phyloP scores from a whole-genome alignment of 257 asterid species.

The Nicotiana undulata region DNA sequence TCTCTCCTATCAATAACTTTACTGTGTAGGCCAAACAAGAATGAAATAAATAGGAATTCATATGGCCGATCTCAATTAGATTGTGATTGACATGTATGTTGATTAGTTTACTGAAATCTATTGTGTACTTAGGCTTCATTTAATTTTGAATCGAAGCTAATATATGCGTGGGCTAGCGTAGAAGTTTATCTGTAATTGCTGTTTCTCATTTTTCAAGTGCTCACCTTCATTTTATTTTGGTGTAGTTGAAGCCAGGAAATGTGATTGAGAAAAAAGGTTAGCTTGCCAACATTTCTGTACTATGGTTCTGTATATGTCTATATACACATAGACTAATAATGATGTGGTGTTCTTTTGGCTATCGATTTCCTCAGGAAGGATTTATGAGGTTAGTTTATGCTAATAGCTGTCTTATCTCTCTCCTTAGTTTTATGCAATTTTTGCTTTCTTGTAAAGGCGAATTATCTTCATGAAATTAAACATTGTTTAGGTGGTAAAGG shows the following conservation, averaged over 20 bases:
- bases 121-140: not conserved
- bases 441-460: constrained; percentile 2
- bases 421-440: not conserved
- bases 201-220: constrained; percentile 9
- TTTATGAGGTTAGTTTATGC: constrained; percentile 58
- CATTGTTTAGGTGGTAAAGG: constrained; percentile 66
- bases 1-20: not conserved
- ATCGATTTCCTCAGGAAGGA: constrained; percentile 54
- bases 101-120: not conserved
- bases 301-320: constrained; percentile 7
- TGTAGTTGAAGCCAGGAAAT: constrained; percentile 87
- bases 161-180: not conserved
- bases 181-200: constrained; percentile 1
- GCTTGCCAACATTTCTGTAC: constrained; percentile 13
- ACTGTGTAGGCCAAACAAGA: not conserved
- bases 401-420: not conserved
- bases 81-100: not conserved
- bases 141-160: not conserved
- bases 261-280: constrained; percentile 84
- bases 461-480: not conserved
- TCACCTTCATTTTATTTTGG: constrained; percentile 6
- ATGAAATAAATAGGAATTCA: not conserved
- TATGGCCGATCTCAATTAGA: not conserved
- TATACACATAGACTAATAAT: constrained; percentile 13
- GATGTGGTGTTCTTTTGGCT: constrained; percentile 23